A percentile compares a stretch with the other conserved stretches of the same genome.
phyloP scores from a whole-genome alignment of 2,329 filamentous ascomycete species.

The Botryosphaeria agaves region DNA sequence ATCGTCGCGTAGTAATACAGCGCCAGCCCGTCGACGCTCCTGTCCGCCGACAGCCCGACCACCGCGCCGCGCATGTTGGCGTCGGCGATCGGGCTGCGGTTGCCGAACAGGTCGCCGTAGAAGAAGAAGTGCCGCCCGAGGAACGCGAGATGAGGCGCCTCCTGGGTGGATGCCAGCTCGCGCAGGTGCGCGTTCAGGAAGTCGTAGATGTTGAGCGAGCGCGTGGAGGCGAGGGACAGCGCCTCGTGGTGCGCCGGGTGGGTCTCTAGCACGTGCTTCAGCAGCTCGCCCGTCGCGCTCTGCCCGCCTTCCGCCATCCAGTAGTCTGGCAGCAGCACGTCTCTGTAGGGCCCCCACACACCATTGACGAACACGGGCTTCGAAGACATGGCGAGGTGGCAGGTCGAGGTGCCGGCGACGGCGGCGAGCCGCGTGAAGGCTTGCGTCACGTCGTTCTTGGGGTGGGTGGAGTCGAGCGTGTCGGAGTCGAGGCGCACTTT shows the following conservation, averaged over 20 bases:
- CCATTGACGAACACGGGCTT: slow-evolving; percentile 87
- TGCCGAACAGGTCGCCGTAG: slow-evolving; percentile 95
- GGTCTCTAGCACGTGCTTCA: slow-evolving; percentile 89
- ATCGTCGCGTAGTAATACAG: slow-evolving; percentile 90
- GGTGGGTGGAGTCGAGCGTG: slow-evolving; percentile 46
- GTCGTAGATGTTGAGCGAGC: slow-evolving; percentile 83
- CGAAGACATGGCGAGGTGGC: slow-evolving; percentile 89
- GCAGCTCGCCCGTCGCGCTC: slow-evolving; percentile 83
- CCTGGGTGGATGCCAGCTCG: slow-evolving; percentile 50
- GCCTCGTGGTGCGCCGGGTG: slow-evolving; percentile 81
- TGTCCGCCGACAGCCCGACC: slow-evolving; percentile 75
- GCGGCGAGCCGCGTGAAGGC: slow-evolving; percentile 86
- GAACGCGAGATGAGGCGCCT: slow-evolving; percentile 65
- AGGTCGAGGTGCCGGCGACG: slow-evolving; percentile 92
- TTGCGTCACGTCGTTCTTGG: slow-evolving; percentile 76
- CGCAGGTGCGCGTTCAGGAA: slow-evolving; percentile 80
- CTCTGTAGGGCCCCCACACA: slow-evolving; percentile 93
- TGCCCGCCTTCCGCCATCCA: slow-evolving; percentile 98
- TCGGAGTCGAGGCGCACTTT: slow-evolving; percentile 63
- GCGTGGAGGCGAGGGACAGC: slow-evolving; percentile 58
- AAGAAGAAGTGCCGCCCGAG: slow-evolving; percentile 93
- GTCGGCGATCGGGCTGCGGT: slow-evolving; percentile 85
- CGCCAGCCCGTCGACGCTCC: slow-evolving; percentile 70
- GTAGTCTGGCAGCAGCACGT: slow-evolving; percentile 77
- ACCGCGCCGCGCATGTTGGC: slow-evolving; percentile 82